Conservation (phyloP, 2,329 filamentous ascomycete genomes). For the Beauveria asiatica region DNA sequence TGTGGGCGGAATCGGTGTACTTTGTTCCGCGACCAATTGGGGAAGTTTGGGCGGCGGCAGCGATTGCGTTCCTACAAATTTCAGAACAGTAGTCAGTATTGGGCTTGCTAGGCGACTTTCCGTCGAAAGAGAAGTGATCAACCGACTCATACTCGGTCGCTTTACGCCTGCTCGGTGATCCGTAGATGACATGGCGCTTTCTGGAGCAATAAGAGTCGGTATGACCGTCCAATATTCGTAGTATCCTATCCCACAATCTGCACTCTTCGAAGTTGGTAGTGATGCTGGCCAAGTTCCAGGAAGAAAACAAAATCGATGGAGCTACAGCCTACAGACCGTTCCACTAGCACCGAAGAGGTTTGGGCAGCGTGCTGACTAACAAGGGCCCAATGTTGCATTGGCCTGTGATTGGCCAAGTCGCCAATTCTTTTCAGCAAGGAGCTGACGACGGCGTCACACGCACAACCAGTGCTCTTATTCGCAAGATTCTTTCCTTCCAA, state of each 20-base stretch:
- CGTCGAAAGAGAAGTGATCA: background rate
- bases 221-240: background rate
- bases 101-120: background rate
- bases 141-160: slow-evolving; percentile 31
- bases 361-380: slow-evolving; percentile 1
- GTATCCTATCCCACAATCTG: background rate
- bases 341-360: background rate
- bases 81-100: background rate
- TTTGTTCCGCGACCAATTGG: slow-evolving; percentile 87
- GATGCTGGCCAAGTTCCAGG: background rate
- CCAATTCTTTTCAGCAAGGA: background rate
- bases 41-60: slow-evolving; percentile 86
- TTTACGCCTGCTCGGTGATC: slow-evolving; percentile 34
- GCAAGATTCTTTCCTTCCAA: background rate
- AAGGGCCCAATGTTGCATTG: background rate
- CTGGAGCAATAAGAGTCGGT: background rate
- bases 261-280: background rate
- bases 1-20: slow-evolving; percentile 68
- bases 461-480: background rate
- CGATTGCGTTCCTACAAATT: slow-evolving; percentile 71
- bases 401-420: background rate
- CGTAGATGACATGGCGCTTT: slow-evolving; percentile 29
- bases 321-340: background rate
- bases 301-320: background rate
- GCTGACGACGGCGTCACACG: no score